These are phyloP conservation scores for Fusarium humuli DNA, from an alignment of 2,329 filamentous ascomycete genomes.

Conservation along the genomic window DNA sequence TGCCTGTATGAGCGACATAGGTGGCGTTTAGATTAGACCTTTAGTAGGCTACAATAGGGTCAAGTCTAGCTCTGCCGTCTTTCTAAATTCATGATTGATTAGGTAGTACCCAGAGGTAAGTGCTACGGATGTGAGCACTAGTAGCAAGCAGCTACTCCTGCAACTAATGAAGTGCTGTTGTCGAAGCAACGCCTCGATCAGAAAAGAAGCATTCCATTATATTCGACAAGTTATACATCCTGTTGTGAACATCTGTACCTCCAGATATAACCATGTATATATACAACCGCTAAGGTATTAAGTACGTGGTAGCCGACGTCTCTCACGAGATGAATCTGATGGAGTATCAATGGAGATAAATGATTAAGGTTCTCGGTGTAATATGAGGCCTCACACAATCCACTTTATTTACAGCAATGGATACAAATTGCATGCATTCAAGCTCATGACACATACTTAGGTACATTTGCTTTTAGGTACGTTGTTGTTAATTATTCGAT, in stretches of 20 bases:
- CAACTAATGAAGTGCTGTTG: background rate
- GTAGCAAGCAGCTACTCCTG: background rate
- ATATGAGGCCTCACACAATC: slow-evolving; percentile 15
- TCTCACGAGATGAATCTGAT: background rate
- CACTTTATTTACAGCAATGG: background rate
- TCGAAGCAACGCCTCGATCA: background rate
- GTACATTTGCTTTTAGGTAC: background rate
- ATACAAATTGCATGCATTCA: slow-evolving; percentile 2
- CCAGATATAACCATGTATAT: background rate
- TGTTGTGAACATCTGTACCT: background rate
- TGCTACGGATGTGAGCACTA: background rate
- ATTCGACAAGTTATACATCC: background rate
- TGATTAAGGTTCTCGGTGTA: background rate
- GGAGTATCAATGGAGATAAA: background rate
- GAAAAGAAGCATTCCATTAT: background rate
- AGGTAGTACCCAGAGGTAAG: background rate
- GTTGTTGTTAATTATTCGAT: background rate
- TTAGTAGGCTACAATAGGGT: background rate
- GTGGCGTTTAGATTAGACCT: slow-evolving; percentile 28
- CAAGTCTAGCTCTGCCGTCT: background rate
- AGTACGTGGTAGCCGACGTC: background rate
- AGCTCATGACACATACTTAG: background rate
- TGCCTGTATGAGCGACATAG: slow-evolving; percentile 32
- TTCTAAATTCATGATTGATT: slow-evolving; percentile 1
- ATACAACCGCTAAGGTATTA: background rate